phyloP scores from a whole-genome alignment of 2,329 filamentous ascomycete genomes.

The Tolypocladium amazonense region DNA sequence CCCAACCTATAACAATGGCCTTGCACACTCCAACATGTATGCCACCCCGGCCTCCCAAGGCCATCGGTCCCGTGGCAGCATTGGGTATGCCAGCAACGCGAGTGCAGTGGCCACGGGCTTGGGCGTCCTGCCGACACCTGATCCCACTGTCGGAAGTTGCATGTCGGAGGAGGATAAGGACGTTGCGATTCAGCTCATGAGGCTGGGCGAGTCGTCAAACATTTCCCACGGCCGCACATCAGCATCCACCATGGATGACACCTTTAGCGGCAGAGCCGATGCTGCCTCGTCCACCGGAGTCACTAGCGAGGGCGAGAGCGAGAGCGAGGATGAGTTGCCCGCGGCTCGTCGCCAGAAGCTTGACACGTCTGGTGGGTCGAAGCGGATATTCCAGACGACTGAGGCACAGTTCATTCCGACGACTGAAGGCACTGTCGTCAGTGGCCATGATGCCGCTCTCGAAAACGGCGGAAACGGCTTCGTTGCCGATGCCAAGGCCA shows the following conservation, averaged over 20 bases:
- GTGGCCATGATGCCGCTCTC: constrained; percentile 22
- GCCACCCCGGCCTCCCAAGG: constrained; percentile 50
- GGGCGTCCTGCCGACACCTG: constrained; percentile 76
- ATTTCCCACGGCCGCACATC: constrained; percentile 89
- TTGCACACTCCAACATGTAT: constrained; percentile 42
- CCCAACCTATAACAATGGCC: constrained; percentile 54
- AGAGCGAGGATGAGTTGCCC: constrained; percentile 51
- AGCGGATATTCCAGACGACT: constrained; percentile 39
- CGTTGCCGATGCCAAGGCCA: constrained; percentile 28
- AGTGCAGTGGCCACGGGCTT: constrained; percentile 20
- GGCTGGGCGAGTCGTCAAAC: constrained; percentile 86
- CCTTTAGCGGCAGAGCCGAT: constrained; percentile 82
- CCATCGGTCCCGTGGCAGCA: constrained; percentile 56
- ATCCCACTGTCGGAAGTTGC: constrained; percentile 93
- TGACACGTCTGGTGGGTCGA: constrained; percentile 29
- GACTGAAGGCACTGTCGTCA: constrained; percentile 35
- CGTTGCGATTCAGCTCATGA: constrained; percentile 93
- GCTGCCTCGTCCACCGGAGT: constrained; percentile 75
- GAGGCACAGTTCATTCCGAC: constrained; percentile 41
- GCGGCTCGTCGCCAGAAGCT: constrained; percentile 48
- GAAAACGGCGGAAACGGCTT: constrained; percentile 22
- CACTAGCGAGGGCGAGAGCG: constrained; percentile 66
- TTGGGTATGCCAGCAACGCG: constrained; percentile 39
- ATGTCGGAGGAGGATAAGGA: constrained; percentile 93
- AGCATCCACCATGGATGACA: constrained; percentile 86